Base-by-base conservation (phyloP, 306 rosid genomes). In the Dryas drummondii region DNA sequence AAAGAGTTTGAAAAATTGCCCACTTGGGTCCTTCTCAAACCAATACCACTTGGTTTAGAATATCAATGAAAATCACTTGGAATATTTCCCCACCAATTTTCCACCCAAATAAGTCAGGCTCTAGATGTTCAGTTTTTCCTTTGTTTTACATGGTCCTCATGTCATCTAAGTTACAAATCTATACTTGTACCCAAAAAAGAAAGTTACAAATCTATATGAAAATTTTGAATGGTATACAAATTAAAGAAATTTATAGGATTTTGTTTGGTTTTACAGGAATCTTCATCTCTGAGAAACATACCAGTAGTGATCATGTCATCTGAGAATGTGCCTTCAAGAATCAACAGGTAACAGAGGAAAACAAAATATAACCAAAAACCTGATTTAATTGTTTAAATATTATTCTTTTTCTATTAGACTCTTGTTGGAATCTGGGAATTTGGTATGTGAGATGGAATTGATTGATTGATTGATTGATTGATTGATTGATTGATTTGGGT, bases 251-350 rank as follows among this genome's bases (percentile, higher is more conserved):
- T 86, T 22, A 78, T 59, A 49, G 67, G 81, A 81, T 79, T 75
- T 53, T 79, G 69, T 68, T 73, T 77, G 84, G 22, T 82, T 77
- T 88, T 84, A 65, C 90, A 94, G 98, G 98, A 92, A 78, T 91
- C 97, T 52, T 87, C 92, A 70, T 85, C 96, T 64, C 65, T 91
- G 85, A 88, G 82, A 82, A 87, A 94, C 96, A 87, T 94, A 72
- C 98, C 98, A 44, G 98, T 94, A 40, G 98, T 91, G 84, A 91
- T 91, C 73, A 88, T 91, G 98, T 91, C 97, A 76, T 94, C 97
- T 56, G 98, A 94, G 80, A 90, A 94, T 86, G 98, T 77, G 68
- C 98, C 97, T 79, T 85, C 98, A 71, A 94, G 98, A 77, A 94
- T 91, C 69, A 87, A 26, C 78, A 90, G 97, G 97, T 92, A 80